phyloP scores from a whole-genome alignment of 768 basidiomycete species.

The Leucocoprinus sp. region DNA sequence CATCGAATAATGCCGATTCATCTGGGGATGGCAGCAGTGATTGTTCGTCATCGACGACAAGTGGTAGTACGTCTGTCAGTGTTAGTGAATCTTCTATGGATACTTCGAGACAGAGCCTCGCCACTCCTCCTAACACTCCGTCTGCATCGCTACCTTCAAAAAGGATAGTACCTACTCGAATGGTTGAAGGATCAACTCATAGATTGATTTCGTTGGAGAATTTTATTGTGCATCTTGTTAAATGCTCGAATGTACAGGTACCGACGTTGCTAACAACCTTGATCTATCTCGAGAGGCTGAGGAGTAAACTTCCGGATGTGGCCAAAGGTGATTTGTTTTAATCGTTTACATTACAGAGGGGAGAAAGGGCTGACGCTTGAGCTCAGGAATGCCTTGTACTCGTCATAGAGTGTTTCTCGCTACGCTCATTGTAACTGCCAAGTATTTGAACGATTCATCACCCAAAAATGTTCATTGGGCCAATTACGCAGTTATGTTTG shows the following conservation, averaged over 20 bases:
- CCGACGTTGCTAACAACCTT: conserved; percentile 86
- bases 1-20: background rate
- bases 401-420: conserved; percentile 95
- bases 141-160: conserved; percentile 24
- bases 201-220: conserved; percentile 58
- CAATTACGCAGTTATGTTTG: conserved; percentile 65
- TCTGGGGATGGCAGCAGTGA: background rate
- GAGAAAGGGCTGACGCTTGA: background rate
- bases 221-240: conserved; percentile 78
- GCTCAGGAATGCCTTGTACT: conserved; percentile 74
- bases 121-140: conserved; percentile 46
- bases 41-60: background rate
- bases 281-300: conserved; percentile 85
- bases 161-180: background rate
- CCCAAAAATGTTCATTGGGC: conserved; percentile 96
- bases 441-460: conserved; percentile 95
- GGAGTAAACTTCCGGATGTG: conserved; percentile 67
- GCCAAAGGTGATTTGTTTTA: conserved; percentile 63
- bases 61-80: background rate
- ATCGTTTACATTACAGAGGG: background rate
- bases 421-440: conserved; percentile 89
- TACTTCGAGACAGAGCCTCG: background rate
- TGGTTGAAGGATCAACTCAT: background rate
- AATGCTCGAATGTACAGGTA: conserved; percentile 81
- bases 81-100: background rate